These are phyloP conservation scores for Lentinula novae-zelandiae DNA, from an alignment of 1,284 basidiomycete genomes.

Conservation along the genomic window DNA sequence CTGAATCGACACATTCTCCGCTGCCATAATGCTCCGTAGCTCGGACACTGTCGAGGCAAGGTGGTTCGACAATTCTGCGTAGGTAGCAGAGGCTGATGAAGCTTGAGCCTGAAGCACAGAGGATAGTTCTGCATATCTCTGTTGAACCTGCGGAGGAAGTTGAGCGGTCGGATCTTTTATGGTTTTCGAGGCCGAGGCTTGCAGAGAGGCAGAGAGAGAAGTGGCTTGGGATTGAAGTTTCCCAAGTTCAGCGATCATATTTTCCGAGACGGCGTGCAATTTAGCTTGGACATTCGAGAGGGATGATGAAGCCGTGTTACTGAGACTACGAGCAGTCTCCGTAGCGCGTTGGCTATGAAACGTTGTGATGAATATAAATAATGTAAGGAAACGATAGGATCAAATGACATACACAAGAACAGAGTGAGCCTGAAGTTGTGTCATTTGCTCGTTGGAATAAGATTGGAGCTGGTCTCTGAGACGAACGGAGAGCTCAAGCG, in stretches of 20 bases:
- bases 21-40: conserved; percentile 47
- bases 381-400: not conserved
- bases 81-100: conserved; percentile 28
- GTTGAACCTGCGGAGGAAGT: conserved; percentile 31
- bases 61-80: conserved; percentile 1
- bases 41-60: conserved; percentile 42
- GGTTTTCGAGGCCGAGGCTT: conserved; percentile 43
- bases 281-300: conserved; percentile 36
- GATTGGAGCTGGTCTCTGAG: conserved; percentile 58
- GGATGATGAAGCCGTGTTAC: conserved; percentile 45
- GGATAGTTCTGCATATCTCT: conserved; percentile 1
- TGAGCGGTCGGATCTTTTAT: conserved; percentile 30
- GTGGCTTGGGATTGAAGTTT: conserved; percentile 59
- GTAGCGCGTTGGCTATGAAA: conserved; percentile 58
- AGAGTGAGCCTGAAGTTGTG: conserved; percentile 65
- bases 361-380: conserved; percentile 8
- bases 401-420: conserved; percentile 49
- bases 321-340: conserved; percentile 62
- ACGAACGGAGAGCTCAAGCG: conserved; percentile 56
- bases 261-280: conserved; percentile 42
- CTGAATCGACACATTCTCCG: conserved; percentile 47
- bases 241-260: conserved; percentile 59
- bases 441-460: conserved; percentile 69
- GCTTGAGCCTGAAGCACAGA: conserved; percentile 19
- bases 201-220: conserved; percentile 51